phyloP scores from a whole-genome alignment of 1,284 basidiomycete genomes.

The Stygiomarasmius scandens region DNA sequence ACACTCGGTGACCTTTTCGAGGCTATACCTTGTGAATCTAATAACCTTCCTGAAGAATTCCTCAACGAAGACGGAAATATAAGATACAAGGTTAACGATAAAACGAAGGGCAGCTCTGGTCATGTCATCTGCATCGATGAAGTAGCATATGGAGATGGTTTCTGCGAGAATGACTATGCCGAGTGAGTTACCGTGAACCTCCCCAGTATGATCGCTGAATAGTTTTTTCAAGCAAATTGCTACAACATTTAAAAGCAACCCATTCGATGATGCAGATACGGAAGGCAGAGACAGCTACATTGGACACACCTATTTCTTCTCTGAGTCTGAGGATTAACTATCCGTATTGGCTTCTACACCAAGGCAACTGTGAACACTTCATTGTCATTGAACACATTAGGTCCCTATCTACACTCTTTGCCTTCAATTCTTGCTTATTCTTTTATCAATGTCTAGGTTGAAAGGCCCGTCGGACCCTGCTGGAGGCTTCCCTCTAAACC shows the following conservation, averaged over 20 bases:
- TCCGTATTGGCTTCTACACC: constrained; percentile 81
- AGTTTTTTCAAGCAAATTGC: constrained; percentile 53
- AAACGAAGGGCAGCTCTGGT: constrained; percentile 29
- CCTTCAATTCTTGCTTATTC: background rate
- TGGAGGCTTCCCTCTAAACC: constrained; percentile 64
- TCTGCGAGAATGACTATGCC: constrained; percentile 53
- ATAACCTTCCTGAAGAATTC: constrained; percentile 50
- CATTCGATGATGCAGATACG: constrained; percentile 24
- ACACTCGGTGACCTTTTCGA: constrained; percentile 67
- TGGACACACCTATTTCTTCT: constrained; percentile 50
- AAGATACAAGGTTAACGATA: constrained; percentile 32
- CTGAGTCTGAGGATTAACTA: constrained; percentile 64
- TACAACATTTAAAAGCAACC: constrained; percentile 38
- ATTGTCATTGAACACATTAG: constrained; percentile 73
- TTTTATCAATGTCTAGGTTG: constrained; percentile 41
- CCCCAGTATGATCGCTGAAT: constrained; percentile 1
- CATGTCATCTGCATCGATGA: constrained; percentile 64
- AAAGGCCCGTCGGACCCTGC: constrained; percentile 56
- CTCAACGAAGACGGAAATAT: constrained; percentile 36
- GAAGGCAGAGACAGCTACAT: constrained; percentile 49
- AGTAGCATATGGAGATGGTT: constrained; percentile 57
- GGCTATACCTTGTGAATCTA: constrained; percentile 65
- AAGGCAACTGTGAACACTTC: constrained; percentile 81
- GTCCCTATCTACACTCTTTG: constrained; percentile 33
- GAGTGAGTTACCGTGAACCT: constrained; percentile 44